A percentile compares a stretch with the other conserved stretches of the same genome.
These are phyloP conservation scores for Kalmusia sp. DNA, from an alignment of 2,329 filamentous ascomycete genomes.

Conservation along the genomic window DNA sequence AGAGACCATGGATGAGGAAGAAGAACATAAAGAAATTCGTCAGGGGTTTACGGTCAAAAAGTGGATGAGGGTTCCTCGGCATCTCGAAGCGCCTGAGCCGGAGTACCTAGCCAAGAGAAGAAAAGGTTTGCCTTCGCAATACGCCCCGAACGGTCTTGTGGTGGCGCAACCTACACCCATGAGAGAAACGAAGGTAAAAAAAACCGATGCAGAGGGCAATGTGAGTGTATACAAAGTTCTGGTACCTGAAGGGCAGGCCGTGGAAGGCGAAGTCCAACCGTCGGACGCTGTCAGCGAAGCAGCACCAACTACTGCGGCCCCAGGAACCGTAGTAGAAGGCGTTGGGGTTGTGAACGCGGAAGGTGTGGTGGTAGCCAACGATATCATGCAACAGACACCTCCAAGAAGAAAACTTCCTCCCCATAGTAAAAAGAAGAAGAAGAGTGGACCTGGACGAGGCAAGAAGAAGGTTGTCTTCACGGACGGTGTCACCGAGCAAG, in stretches of 20 bases:
- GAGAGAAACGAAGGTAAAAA: conserved; percentile 80
- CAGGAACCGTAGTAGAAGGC: conserved; percentile 66
- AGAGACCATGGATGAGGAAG: conserved; percentile 53
- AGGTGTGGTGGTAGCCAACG: conserved; percentile 63
- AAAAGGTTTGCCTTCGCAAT: conserved; percentile 62
- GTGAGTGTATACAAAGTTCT: conserved; percentile 85
- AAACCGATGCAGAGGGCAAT: conserved; percentile 77
- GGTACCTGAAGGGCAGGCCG: conserved; percentile 76
- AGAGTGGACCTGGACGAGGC: conserved; percentile 79
- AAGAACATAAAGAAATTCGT: conserved; percentile 52
- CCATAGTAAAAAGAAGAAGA: conserved; percentile 76
- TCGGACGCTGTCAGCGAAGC: conserved; percentile 57
- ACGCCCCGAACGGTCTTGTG: conserved; percentile 27
- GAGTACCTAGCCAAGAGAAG: conserved; percentile 69
- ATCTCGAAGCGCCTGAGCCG: conserved; percentile 64
- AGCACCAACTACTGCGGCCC: conserved; percentile 56
- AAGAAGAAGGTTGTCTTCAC: conserved; percentile 74
- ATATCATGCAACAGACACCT: conserved; percentile 55
- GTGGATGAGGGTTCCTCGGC: conserved; percentile 64
- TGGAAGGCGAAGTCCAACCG: conserved; percentile 81
- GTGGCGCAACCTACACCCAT: conserved; percentile 55
- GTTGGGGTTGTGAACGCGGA: conserved; percentile 67
- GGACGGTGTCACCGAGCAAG: conserved; percentile 51
- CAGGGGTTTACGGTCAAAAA: conserved; percentile 64
- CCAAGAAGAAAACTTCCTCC: conserved; percentile 72